Conservation (phyloP, 2,329 filamentous ascomycete species). For the Fusarium domesticum region DNA sequence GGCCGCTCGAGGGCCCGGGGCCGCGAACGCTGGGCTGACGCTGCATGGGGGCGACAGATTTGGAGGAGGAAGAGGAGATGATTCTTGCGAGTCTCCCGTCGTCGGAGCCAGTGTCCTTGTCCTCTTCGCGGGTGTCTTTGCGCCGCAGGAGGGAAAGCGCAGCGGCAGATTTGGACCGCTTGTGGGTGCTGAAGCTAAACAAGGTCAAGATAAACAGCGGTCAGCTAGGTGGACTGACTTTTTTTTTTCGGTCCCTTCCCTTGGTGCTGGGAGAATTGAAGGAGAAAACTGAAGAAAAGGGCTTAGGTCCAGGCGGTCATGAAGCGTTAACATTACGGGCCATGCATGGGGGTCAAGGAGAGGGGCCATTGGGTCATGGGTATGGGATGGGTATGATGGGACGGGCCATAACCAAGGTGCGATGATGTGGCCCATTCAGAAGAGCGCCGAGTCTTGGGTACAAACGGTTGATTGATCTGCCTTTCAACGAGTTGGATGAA, state of each 20-base stretch:
- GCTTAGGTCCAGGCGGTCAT: no score
- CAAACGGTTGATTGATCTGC: no score
- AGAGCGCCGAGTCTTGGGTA: no score
- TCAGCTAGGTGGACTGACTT: slow-evolving; percentile 30
- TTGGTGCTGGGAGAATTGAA: slow-evolving; percentile 8
- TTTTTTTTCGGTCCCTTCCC: slow-evolving; percentile 20
- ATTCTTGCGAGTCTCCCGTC: slow-evolving; percentile 43
- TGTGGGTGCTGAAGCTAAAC: slow-evolving; percentile 37
- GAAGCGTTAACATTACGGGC: background rate
- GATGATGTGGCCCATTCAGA: no score
- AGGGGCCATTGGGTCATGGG: background rate
- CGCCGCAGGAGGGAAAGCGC: slow-evolving; percentile 54
- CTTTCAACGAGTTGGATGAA: no score
- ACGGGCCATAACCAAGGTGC: background rate
- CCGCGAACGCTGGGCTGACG: slow-evolving; percentile 38
- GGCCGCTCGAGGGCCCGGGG: slow-evolving; percentile 41
- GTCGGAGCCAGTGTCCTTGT: slow-evolving; percentile 55
- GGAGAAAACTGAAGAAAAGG: background rate
- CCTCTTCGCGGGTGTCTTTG: slow-evolving; percentile 49
- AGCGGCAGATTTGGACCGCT: slow-evolving; percentile 52
- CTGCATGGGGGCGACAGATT: slow-evolving; percentile 37
- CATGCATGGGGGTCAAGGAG: background rate
- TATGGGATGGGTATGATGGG: background rate
- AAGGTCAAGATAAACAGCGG: slow-evolving; percentile 27
- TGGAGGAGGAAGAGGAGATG: slow-evolving; percentile 24